Percentiles rank a stretch among this genome's conserved stretches.
Conservation (phyloP, 2,329 filamentous ascomycete genomes). For the Neofusicoccum sp. region DNA sequence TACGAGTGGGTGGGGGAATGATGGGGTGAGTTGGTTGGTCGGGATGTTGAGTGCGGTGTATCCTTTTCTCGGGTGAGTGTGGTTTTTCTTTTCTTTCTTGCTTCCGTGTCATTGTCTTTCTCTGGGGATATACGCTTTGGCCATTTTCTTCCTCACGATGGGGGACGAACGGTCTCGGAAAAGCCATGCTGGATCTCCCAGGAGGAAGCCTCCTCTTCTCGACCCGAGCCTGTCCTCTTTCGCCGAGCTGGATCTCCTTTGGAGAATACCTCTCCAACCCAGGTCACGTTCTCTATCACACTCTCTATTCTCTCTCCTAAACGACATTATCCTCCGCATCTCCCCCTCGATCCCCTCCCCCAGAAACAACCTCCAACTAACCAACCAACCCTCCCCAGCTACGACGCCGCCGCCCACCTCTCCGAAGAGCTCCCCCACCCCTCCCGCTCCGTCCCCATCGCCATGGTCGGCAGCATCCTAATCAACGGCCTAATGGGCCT, state of each 20-base stretch:
- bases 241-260: too few species aligned
- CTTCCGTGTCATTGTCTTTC: neutral
- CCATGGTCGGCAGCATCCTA: constrained; percentile 34
- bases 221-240: too few species aligned
- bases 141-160: too few species aligned
- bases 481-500: constrained; percentile 50
- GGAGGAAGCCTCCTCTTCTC: too few species aligned
- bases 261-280: too few species aligned
- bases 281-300: too few species aligned
- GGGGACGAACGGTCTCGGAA: too few species aligned
- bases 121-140: neutral
- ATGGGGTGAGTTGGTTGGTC: constrained; percentile 27
- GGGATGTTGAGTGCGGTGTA: constrained; percentile 27
- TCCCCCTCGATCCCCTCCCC: too few species aligned
- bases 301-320: too few species aligned
- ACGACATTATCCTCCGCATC: too few species aligned
- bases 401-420: constrained; percentile 46
- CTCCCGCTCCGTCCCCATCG: constrained; percentile 30
- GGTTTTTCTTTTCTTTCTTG: neutral
- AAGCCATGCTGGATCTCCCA: too few species aligned
- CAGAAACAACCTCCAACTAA: too few species aligned
- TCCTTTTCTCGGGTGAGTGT: constrained; percentile 23
- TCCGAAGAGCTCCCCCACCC: constrained; percentile 32
- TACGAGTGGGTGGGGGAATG: constrained; percentile 25
- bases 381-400: constrained; percentile 26